Evolutionary conservation across 108 stramenopile genomes (phyloP).

Genomic region (Skeletonema tropicum): DNA sequence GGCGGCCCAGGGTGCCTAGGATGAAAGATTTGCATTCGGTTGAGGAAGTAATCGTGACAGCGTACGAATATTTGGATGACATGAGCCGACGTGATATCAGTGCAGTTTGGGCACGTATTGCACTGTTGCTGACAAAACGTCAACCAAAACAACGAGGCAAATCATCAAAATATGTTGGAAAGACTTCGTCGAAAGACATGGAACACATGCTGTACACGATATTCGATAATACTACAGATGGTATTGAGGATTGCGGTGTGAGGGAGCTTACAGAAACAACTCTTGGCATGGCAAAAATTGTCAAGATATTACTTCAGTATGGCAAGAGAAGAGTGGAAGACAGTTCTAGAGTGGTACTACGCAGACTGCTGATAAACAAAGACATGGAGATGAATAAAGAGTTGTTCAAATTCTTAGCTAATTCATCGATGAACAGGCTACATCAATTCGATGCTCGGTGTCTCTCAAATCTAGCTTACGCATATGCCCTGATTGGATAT

Average conservation of each 20-base stretch:
- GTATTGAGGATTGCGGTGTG: not conserved
- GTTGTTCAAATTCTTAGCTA: not conserved
- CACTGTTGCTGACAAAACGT: not conserved
- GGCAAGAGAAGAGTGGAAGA: not conserved
- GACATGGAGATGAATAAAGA: not conserved
- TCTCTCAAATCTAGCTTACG: not conserved
- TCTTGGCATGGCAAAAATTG: too few species aligned
- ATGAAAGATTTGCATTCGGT: not conserved
- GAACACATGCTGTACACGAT: too few species aligned
- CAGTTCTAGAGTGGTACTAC: not conserved
- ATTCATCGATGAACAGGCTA: not conserved
- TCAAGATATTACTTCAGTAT: not conserved
- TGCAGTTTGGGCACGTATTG: too few species aligned
- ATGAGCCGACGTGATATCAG: not conserved
- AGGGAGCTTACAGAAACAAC: not conserved
- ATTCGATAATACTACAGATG: not conserved
- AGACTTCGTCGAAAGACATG: not conserved
- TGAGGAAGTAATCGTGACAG: not conserved
- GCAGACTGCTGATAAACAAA: not conserved
- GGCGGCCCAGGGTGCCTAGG: not conserved
- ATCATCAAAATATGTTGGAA: not conserved
- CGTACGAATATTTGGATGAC: not conserved
- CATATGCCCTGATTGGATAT: too few species aligned
- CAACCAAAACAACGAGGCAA: not conserved
- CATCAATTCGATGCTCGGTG: not conserved